Evolutionary conservation across 2,329 filamentous ascomycete species (phyloP).

Genomic region (Samsoniella hepiali): DNA sequence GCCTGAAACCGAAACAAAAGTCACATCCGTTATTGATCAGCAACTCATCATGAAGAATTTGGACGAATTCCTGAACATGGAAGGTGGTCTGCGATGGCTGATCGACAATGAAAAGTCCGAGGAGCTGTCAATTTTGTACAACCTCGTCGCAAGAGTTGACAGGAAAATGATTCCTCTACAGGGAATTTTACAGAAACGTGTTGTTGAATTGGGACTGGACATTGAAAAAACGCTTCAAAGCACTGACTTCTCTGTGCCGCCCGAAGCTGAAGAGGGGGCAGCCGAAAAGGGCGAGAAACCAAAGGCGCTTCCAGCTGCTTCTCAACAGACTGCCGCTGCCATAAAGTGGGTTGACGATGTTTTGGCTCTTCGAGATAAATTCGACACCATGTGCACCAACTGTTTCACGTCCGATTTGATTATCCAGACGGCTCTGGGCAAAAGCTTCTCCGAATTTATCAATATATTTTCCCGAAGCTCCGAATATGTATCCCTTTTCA

Average conservation of each 20-base stretch:
- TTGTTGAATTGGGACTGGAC: conserved; percentile 75
- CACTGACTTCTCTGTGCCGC: conserved; percentile 49
- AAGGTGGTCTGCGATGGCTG: conserved; percentile 83
- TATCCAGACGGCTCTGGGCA: conserved; percentile 77
- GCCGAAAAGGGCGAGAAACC: conserved; percentile 30
- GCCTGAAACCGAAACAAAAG: conserved; percentile 65
- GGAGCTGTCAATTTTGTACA: conserved; percentile 78
- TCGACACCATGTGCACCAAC: conserved; percentile 70
- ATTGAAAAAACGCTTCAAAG: conserved; percentile 68
- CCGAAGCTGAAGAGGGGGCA: conserved; percentile 44
- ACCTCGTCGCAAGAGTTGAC: conserved; percentile 75
- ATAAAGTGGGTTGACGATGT: conserved; percentile 96
- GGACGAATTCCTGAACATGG: conserved; percentile 76
- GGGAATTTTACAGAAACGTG: conserved; percentile 66
- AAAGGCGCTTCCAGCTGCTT: conserved; percentile 47
- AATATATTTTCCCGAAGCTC: conserved; percentile 82
- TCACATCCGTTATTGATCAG: conserved; percentile 73
- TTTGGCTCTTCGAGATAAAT: conserved; percentile 79
- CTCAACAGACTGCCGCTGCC: conserved; percentile 80
- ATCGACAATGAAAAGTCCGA: conserved; percentile 81
- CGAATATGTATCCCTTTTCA: conserved; percentile 93
- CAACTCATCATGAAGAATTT: conserved; percentile 77
- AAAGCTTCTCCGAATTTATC: conserved; percentile 90
- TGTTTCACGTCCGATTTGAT: conserved; percentile 75
- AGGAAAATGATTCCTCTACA: conserved; percentile 67